Evolutionary conservation across 495 filamentous ascomycete species (phyloP), one percentile per base, ranked within the genome.

Genomic region (Penicillium herquei): DNA sequence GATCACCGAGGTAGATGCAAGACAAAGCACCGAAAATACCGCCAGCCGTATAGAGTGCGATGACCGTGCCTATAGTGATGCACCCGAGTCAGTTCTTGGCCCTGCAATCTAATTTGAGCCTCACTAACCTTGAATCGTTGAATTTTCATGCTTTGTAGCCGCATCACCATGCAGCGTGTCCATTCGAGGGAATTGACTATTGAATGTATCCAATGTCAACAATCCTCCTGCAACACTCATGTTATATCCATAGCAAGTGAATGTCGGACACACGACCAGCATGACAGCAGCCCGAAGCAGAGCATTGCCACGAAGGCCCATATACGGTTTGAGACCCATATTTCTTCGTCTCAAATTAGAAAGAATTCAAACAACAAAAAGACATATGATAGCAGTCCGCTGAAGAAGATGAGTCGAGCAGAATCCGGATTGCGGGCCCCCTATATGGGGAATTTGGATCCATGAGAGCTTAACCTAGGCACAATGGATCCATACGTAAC

Each of bases 241-340:
- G 52, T 77, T 74, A 61, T 75, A 78, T 16, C 76, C 74, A 60
- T 76, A 76, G 12, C 74, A 59, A 32, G 70, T 68, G 59, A 72
- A 76, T 30, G 65, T 66, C 49, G 70, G 70, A 13, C 58, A 58
- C 26, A 73, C 60, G 42, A 63, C 60, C 11, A 63, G 52, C 44
- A 47, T 32, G 5, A 63, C 57, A 33, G 60, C 57, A 14, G 60
- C 60, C 21, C 54, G 21, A 37, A 59, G 57, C 16, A 63, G 60
- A 16, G 52, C 42, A 53, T 53, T 49, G 39, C 60, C 60, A 39
- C 60, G 42, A 12, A 63, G 51, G 49, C 60, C 60, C 52, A 63
- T 44, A 47, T 51, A 57, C 41, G 48, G 53, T 52, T 52, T 51
- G 10, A 37, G 48, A 12, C 49, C 34, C 37, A 39, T 51, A 12